These are phyloP conservation scores for Hirschfeldia incana DNA, from an alignment of 345 rosid genomes.

Conservation along the genomic window DNA sequence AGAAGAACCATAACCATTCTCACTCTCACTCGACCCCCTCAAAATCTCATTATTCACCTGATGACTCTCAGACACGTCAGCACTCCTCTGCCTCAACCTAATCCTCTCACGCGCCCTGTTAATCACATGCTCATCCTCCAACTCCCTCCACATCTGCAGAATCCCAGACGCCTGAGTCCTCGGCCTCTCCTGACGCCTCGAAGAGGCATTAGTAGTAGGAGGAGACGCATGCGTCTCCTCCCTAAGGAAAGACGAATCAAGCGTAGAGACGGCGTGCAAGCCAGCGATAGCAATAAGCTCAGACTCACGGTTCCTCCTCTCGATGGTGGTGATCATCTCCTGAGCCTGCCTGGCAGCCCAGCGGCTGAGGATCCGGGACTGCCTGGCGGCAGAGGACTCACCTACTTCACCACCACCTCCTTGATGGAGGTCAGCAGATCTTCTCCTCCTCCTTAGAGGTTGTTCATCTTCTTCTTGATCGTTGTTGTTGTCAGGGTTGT, in stretches of 20 bases:
- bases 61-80: background rate
- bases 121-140: background rate
- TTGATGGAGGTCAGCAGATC: slow-evolving; percentile 2
- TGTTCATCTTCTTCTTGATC: background rate
- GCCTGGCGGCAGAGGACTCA: slow-evolving; percentile 7
- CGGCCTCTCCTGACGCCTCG: slow-evolving; percentile 5
- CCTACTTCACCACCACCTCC: background rate
- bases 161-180: slow-evolving; percentile 3
- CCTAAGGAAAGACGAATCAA: slow-evolving; percentile 9
- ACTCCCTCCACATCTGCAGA: slow-evolving; percentile 14
- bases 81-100: background rate
- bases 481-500: background rate
- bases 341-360: slow-evolving; percentile 15
- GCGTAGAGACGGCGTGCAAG: slow-evolving; percentile 9
- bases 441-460: background rate
- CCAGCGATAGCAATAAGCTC: background rate
- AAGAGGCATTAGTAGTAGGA: background rate
- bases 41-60: background rate
- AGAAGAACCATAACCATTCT: slow-evolving; percentile 8
- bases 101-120: slow-evolving; percentile 14
- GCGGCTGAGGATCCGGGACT: background rate
- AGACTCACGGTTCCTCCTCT: slow-evolving; percentile 8
- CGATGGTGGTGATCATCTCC: slow-evolving; percentile 9
- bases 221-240: background rate
- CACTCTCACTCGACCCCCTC: slow-evolving; percentile 13